Conservation (phyloP, 169 alveolate genomes). For the Neospora caninum region DNA sequence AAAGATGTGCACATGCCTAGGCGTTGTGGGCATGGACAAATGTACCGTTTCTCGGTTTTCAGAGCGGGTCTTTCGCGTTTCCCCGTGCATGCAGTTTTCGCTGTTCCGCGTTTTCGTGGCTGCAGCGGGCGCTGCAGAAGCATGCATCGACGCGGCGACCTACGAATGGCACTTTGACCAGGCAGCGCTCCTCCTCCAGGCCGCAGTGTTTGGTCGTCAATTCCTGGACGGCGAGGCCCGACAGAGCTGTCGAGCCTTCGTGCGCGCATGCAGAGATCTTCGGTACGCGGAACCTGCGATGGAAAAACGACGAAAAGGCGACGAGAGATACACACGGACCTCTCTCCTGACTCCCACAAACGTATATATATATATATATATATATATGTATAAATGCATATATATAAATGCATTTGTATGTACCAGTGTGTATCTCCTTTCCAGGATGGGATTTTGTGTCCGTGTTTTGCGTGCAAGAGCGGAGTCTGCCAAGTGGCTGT, state of each 20-base stretch:
- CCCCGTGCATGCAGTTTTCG: not conserved
- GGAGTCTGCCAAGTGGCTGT: no score
- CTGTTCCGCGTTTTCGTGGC: not conserved
- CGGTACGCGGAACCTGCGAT: no score
- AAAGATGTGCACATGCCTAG: not conserved
- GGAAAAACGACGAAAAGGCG: no score
- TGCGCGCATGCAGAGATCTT: constrained; percentile 47
- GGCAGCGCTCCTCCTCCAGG: constrained; percentile 53
- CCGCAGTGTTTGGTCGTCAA: constrained; percentile 75
- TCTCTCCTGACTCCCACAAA: no score
- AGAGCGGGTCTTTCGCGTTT: not conserved
- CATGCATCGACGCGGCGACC: constrained; percentile 81
- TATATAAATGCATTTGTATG: no score
- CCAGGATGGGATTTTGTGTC: no score
- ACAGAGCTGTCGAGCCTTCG: not conserved
- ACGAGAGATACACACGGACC: not conserved
- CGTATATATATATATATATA: no score
- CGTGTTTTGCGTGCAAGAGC: no score
- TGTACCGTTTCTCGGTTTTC: not conserved
- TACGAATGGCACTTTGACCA: constrained; percentile 45
- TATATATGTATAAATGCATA: no score
- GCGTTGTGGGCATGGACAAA: not conserved
- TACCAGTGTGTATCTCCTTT: no score
- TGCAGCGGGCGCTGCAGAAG: constrained; percentile 74
- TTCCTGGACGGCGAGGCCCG: constrained; percentile 58